phyloP scores from a whole-genome alignment of 768 basidiomycete species.

The Hysterangium stoloniferum region DNA sequence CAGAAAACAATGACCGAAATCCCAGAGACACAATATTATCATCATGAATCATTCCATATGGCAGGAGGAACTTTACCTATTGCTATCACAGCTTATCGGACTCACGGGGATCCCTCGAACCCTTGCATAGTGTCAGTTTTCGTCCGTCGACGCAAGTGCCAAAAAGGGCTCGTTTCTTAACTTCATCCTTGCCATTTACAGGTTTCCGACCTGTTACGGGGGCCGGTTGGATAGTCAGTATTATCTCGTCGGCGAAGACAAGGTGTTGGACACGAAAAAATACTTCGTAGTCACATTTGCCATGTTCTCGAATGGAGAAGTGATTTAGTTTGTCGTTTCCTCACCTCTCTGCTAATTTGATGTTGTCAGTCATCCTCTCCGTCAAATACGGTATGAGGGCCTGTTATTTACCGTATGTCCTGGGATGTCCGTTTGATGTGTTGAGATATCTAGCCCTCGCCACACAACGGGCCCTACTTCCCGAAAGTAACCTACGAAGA shows the following conservation, averaged over 20 bases:
- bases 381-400: conserved; percentile 42
- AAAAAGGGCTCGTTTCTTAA: background rate
- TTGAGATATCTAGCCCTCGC: conserved; percentile 32
- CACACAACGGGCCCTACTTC: conserved; percentile 53
- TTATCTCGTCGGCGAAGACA: conserved; percentile 23
- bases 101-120: conserved; percentile 42
- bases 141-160: too few species aligned
- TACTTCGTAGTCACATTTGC: conserved; percentile 52
- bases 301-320: conserved; percentile 54
- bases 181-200: background rate
- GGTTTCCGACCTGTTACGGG: conserved; percentile 38
- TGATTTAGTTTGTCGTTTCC: conserved; percentile 15
- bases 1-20: conserved; percentile 2
- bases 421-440: background rate
- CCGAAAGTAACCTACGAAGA: conserved; percentile 50
- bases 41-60: conserved; percentile 46
- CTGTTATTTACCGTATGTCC: background rate
- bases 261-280: conserved; percentile 43
- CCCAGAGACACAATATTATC: conserved; percentile 35
- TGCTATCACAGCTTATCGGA: conserved; percentile 49
- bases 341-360: background rate
- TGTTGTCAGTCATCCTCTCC: conserved; percentile 46
- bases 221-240: conserved; percentile 40
- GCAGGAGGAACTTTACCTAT: conserved; percentile 47
- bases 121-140: conserved; percentile 41